Evolutionary conservation across 225 moss, liverwort and hornwort genomes (phyloP), one percentile per base, ranked within the genome.

Genomic region (Ulota crispa): DNA sequence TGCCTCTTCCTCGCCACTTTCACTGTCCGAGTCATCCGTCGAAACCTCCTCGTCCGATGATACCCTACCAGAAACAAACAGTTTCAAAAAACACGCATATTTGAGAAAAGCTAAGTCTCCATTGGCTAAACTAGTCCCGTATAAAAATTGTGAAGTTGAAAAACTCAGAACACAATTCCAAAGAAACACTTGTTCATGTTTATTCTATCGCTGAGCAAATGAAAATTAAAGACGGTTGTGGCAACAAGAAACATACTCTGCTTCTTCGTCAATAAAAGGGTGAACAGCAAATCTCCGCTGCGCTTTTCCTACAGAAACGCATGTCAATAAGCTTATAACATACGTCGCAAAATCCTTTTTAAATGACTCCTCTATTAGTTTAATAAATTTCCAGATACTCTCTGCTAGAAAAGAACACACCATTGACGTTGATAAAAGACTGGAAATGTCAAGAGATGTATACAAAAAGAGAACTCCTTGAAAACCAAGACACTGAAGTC

Each of bases 231-330:
- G 26, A 68, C 34, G 27, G 28, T 28, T 75, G 72, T 39, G 24
- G 72, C 26, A 24, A 78, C 7, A n/a, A 28, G 30, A 41, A 64
- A 77, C 90, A 81, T 91, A 94, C 97, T 92, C 94, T 75, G 95
- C 98, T 93, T 95, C 98, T 60, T 93, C 98, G 63, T 99, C 96
- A 73, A 99, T 89, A 71, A 92, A 99, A 8, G 84, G 82, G 30
- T 89, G 89, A 57, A 87, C 92, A 21, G 86, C 84, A 57, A 88
- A 70, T 76, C 88, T 91, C 70, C 88, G 86, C 82, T 88, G 87
- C 41, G 73, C 70, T 82, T 90, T 90, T 36, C 83, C 94, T 93
- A 91, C 73, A 82, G 26, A 64, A 68, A 60, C 80, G 28, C 66
- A 78, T 78, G 42, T 76, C 82, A 62, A 77, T 56, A 52, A 79